phyloP scores from a whole-genome alignment of 345 rosid species.

The Cardamine occulta region DNA sequence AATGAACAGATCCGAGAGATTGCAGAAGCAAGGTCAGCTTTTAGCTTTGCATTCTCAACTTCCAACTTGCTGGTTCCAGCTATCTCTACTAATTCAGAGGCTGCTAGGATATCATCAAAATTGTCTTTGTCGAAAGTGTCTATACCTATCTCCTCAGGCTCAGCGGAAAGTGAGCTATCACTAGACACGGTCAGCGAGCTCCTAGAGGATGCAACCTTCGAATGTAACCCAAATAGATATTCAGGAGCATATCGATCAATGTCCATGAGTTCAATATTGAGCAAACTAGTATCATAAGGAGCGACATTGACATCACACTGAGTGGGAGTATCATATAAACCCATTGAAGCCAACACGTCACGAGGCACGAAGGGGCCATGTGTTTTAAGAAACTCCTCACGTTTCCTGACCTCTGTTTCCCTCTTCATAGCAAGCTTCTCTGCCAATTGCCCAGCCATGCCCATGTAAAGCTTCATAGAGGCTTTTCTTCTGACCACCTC shows the following conservation, averaged over 20 bases:
- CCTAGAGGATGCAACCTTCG: constrained; percentile 57
- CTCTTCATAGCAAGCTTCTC: constrained; percentile 92
- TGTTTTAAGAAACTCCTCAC: constrained; percentile 81
- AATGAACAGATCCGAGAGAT: constrained; percentile 76
- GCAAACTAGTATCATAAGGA: constrained; percentile 79
- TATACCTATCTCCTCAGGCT: constrained; percentile 54
- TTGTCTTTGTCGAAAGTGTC: constrained; percentile 54
- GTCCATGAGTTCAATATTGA: constrained; percentile 77
- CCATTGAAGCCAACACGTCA: constrained; percentile 85
- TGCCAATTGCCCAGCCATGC: constrained; percentile 97
- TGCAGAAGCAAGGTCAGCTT: constrained; percentile 97
- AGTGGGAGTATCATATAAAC: constrained; percentile 80
- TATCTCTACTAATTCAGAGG: constrained; percentile 72
- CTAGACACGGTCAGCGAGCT: constrained; percentile 66
- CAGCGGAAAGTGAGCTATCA: constrained; percentile 66
- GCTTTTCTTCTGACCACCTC: constrained; percentile 92
- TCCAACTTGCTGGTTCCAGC: constrained; percentile 96
- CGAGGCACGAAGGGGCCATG: constrained; percentile 70
- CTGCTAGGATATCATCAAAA: constrained; percentile 61
- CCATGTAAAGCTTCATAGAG: constrained; percentile 97
- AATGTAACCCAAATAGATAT: constrained; percentile 60
- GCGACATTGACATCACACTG: constrained; percentile 93
- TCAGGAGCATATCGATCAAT: constrained; percentile 90
- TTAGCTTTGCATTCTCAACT: constrained; percentile 96
- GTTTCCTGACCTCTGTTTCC: constrained; percentile 84